phyloP scores from a whole-genome alignment of 345 rosid species.

The Eucalyptus curtisii region DNA sequence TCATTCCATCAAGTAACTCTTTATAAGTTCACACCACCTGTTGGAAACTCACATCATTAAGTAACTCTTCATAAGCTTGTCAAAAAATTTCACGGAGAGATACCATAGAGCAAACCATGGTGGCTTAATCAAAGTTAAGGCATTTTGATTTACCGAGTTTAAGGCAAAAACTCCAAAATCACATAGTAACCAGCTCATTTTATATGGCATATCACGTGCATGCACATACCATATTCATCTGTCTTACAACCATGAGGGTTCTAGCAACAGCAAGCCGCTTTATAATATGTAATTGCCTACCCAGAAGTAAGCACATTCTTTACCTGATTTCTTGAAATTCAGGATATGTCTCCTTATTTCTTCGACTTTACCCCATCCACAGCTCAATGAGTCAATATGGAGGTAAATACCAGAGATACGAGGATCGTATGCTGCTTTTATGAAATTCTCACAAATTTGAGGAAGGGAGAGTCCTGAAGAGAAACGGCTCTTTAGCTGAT shows the following conservation, averaged over 20 bases:
- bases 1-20: neutral
- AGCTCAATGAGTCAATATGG: slow-evolving; percentile 68
- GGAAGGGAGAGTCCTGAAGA: slow-evolving; percentile 78
- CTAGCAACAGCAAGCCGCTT: neutral
- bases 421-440: slow-evolving; percentile 92
- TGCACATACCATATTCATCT: neutral
- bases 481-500: slow-evolving; percentile 91
- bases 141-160: neutral
- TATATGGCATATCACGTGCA: neutral
- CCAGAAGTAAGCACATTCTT: neutral
- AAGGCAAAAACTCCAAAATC: neutral
- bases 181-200: neutral
- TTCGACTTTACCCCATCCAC: slow-evolving; percentile 97
- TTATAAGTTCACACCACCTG: neutral
- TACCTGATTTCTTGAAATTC: slow-evolving; percentile 92
- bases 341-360: slow-evolving; percentile 78
- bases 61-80: neutral
- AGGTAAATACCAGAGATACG: slow-evolving; percentile 85
- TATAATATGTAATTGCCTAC: neutral
- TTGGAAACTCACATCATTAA: neutral
- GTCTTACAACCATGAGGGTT: neutral
- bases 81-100: neutral
- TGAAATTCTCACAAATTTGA: slow-evolving; percentile 74
- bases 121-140: neutral
- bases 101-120: neutral